Evolutionary conservation across 345 rosid species (phyloP), one percentile per base, ranked within the genome.

Genomic region (Citrus inodora): DNA sequence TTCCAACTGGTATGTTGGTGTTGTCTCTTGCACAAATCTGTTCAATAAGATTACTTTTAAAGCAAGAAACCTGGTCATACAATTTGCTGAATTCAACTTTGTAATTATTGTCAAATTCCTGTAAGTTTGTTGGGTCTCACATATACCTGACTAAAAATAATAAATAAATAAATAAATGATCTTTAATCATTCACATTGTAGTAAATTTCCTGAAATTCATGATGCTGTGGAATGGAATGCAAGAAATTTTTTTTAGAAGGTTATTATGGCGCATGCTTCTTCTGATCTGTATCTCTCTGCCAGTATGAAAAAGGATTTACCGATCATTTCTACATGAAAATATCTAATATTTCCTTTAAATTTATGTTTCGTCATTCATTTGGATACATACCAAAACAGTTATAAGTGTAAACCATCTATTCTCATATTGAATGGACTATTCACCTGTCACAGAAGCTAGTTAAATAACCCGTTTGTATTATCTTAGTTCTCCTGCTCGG

Each of bases 401-500:
- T 13, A 11, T 4, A 3, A 16, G 17, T 51, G 56, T 13, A 27
- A 42, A 70, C 60, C 19, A 24, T 51, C 3, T 27, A 10, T 48
- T 48, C 59, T 42, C 51, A 42, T 46, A 0, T 11, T 46, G 51
- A 11, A 13, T 46, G 1, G 4, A 46, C 17, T 13, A 3, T 11
- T 13, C 51, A 46, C 51, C 19, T 70, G 24, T 6, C 17, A 25
- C 24, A 25, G 21, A 16, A 21, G 35, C 51, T n/a, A 10, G 25
- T 10, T 46, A 46, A n/a, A 5, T 11, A 28, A 71, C 48, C 46
- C 55, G 56, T 70, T 73, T 6, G 63, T 14, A 28, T 25, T 28
- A 6, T 71, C 11, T 72, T 72, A 95, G 97, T 95, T 76, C 87
- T 95, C 10, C 72, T 93, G 90, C 89, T 93, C 22, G 98, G 98